Evolutionary conservation across 1,284 basidiomycete species (phyloP), one percentile per base, ranked within the genome.

Genomic region (Coniophora puteana): DNA sequence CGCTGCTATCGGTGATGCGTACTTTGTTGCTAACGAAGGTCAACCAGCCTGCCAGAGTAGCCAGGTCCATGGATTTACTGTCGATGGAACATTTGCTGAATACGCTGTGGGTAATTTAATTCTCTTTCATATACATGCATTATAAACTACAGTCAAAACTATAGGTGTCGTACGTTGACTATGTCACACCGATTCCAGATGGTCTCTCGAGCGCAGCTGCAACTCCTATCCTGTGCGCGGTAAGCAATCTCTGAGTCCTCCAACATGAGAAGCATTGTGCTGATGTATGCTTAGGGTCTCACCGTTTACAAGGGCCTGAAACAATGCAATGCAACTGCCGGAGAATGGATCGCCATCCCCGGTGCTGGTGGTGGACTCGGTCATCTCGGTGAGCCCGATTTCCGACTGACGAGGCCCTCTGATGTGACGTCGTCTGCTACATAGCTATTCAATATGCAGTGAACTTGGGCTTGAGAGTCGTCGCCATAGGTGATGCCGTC

Each of bases 231-330:
- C 68, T 84, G 11, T 86, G 82, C 53, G 78, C 79, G 14, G 78
- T 71, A 51, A 28, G 65, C 46, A 22, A n/a, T 49, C 18, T 21
- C 7, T 35, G 10, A 3, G 8, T 29, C 26, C 13, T 22, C 29
- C 39, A 7, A 17, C 32, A 12, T 28, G 24, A 10, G 26, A 7
- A n/a, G 7, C n/a, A 14, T n/a, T 21, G 14, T 8, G 12, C 24
- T 23, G 24, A 32, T 8, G 13, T 25, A 23, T 6, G n/a, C n/a
- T n/a, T 49, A 76, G 67, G 79, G 78, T 25, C 52, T 82, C 17
- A 83, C 80, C 0, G 73, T 82, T 2, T 87, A 83, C 65, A 80
- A 78, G 54, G 84, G 77, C 0, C 59, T 88, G 47, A 83, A 81
- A 56, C 62, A 74, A 40, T 64, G 75, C 16, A 67, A 70, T 34